Evolutionary conservation across 116 monocot genomes (phyloP), one percentile per base, ranked within the genome.

Genomic region (Dioscorea cayenensis): DNA sequence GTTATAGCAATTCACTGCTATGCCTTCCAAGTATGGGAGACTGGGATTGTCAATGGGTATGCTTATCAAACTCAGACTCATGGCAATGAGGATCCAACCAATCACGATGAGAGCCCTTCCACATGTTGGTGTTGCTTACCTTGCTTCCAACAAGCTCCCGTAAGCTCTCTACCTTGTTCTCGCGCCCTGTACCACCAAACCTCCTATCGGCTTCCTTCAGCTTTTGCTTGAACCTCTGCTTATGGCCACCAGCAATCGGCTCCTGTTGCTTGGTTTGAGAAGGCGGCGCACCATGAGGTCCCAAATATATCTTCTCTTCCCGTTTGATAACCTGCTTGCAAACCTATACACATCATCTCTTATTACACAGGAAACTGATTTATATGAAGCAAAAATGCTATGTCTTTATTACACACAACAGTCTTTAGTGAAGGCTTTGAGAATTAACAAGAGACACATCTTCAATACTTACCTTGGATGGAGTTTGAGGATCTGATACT

Each of bases 81-180:
- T 90, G 83, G 69, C 92, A 95, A 66, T 92, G 90, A 9, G 92
- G 87, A 29, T 95, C 95, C 21, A 95, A 90, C 95, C 92, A 95
- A 55, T 87, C 89, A 16, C 87, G 75, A 17, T 76, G 19, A 5
- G 92, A 84, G 37, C 75, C 72, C 67, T 89, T 82, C 36, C 62
- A 50, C 81, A 83, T 71, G 66, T 60, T 65, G 7, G n/a, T 32
- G 28, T 65, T 65, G 48, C 36, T 28, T 4, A 51, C 16, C 48
- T 72, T 81, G 36, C 76, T 67, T 5, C 89, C 91, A 27, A 89
- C 86, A 19, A 95, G 88, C 71, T 91, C 81, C 18, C 68, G 71
- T 58, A 95, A 70, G 71, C 35, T 79, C 69, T 95, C 84, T 9
- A 87, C 82, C 72, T 83, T 91, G 74, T 96, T 87, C 68, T 92